phyloP scores from a whole-genome alignment of 139 green algal genomes.

The Closterium sp. region DNA sequence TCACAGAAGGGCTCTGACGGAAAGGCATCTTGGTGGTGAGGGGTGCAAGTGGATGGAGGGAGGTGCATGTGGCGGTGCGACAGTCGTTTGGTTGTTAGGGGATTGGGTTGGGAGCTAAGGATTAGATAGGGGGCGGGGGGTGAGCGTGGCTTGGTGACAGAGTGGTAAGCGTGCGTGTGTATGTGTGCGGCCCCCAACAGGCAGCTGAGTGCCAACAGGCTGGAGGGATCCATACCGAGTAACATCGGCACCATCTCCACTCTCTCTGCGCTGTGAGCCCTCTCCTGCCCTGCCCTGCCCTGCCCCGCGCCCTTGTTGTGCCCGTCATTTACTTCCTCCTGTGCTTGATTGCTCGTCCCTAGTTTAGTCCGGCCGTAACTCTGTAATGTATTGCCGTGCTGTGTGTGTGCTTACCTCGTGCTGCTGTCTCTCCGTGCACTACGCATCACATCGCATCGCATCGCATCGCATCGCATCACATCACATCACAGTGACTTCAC shows the following conservation, averaged over 20 bases:
- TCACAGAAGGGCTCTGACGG: neutral
- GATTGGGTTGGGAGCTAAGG: neutral
- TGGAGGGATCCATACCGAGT: neutral
- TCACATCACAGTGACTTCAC: neutral
- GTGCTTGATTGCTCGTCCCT: neutral
- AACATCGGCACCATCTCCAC: neutral
- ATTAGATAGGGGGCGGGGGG: neutral
- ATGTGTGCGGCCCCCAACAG: neutral
- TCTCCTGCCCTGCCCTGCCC: neutral
- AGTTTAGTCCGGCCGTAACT: neutral
- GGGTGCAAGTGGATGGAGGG: neutral
- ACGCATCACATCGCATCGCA: neutral
- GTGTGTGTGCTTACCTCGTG: neutral
- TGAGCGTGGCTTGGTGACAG: neutral
- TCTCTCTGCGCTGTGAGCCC: neutral
- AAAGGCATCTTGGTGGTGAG: neutral
- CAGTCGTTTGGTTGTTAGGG: neutral
- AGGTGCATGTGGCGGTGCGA: neutral
- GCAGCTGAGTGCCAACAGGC: neutral
- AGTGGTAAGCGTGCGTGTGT: neutral
- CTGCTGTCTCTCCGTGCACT: neutral
- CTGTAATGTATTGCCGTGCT: neutral
- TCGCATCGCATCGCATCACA: too few relatives aligned
- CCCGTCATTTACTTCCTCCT: neutral
- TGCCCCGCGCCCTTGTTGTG: too few relatives aligned